A percentile compares a stretch with the other conserved stretches of the same genome.
phyloP scores from a whole-genome alignment of 768 basidiomycete genomes.

The Tricholoma flavovirens region DNA sequence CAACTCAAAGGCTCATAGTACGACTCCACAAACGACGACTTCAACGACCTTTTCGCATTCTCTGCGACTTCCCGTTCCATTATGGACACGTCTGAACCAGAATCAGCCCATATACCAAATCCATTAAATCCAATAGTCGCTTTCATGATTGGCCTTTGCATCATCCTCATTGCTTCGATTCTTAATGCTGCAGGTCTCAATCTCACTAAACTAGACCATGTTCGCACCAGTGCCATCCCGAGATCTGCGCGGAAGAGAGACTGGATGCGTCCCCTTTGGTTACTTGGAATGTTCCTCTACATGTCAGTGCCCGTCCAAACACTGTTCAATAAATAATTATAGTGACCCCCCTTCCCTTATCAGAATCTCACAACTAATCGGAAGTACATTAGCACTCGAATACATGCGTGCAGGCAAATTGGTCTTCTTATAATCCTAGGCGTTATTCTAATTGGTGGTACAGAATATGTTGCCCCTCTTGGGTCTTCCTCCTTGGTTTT shows the following conservation, averaged over 20 bases:
- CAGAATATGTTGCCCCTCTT: constrained; percentile 94
- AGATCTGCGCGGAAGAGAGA: constrained; percentile 68
- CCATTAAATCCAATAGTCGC: constrained; percentile 50
- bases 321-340: background rate
- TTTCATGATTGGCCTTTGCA: constrained; percentile 82
- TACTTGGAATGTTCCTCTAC: constrained; percentile 90
- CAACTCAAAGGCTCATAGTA: no score
- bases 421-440: background rate
- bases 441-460: constrained; percentile 4
- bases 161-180: constrained; percentile 79
- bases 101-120: constrained; percentile 1
- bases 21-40: background rate
- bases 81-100: constrained; percentile 4
- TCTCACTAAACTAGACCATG: constrained; percentile 91
- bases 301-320: constrained; percentile 50
- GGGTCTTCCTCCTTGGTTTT: constrained; percentile 93
- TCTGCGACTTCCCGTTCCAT: background rate
- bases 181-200: constrained; percentile 92
- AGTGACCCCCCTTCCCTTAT: constrained; percentile 8
- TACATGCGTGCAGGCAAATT: constrained; percentile 77
- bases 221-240: constrained; percentile 69
- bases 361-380: constrained; percentile 80
- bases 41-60: background rate
- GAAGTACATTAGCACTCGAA: constrained; percentile 80
- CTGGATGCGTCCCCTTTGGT: constrained; percentile 83